Conservation (phyloP, 169 alveolate species). For the Eimeria tenella region DNA sequence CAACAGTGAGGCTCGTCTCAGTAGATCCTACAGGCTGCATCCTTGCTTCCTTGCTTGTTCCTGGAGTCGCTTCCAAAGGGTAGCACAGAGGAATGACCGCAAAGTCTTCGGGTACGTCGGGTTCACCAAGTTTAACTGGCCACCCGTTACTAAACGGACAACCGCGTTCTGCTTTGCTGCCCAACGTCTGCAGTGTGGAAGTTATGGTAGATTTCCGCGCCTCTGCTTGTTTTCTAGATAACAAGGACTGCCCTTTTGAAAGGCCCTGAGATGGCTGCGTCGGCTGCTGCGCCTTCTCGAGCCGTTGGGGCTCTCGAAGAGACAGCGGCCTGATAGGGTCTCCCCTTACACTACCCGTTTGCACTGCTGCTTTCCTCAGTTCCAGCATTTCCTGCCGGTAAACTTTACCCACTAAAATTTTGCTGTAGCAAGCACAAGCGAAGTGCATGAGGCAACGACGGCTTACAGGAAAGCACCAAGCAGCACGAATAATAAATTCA, state of each 20-base stretch:
- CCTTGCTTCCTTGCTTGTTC: neutral
- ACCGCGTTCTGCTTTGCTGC: neutral
- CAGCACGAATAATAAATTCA: too few species aligned
- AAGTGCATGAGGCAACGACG: too few species aligned
- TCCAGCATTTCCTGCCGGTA: conserved; percentile 70
- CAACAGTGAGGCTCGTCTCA: neutral
- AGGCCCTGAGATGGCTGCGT: neutral
- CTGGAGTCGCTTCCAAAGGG: neutral
- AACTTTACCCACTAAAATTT: conserved; percentile 60
- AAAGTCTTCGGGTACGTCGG: neutral
- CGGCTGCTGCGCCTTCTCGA: neutral
- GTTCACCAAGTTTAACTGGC: neutral
- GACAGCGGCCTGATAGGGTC: conserved; percentile 63
- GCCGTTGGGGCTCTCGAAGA: neutral
- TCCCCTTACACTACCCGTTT: conserved; percentile 34
- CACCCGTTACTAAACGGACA: conserved; percentile 49
- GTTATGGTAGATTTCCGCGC: too few species aligned
- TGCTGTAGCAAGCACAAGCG: conserved; percentile 34
- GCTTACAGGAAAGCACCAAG: too few species aligned
- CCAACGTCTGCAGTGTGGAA: too few species aligned
- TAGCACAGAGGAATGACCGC: conserved; percentile 51
- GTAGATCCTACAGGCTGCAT: neutral
- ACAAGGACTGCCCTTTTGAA: neutral
- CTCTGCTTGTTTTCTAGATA: neutral
- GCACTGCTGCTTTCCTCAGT: conserved; percentile 69